phyloP scores from a whole-genome alignment of 78 protist genomes.

The Dictyostelium purpureum region DNA sequence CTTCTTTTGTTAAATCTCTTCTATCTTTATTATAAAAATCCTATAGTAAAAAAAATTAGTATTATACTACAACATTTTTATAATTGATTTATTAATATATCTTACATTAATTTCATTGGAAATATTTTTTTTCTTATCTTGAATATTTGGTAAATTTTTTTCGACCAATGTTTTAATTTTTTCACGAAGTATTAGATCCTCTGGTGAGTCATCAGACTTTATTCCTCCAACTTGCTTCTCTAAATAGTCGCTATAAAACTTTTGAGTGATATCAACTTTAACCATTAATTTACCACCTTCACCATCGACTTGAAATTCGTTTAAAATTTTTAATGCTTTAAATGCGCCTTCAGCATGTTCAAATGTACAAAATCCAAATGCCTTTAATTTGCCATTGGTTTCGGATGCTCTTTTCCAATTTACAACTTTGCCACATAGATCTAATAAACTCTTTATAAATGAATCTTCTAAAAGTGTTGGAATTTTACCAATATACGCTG shows the following conservation, averaged over 20 bases:
- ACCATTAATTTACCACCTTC: not conserved
- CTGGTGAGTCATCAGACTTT: not conserved
- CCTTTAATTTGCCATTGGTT: slow-evolving; percentile 47
- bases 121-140: slow-evolving; percentile 1
- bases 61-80: not conserved
- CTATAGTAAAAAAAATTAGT: not conserved
- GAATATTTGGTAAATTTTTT: not conserved
- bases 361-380: slow-evolving; percentile 72
- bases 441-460: slow-evolving; percentile 27
- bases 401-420: slow-evolving; percentile 75
- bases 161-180: slow-evolving; percentile 8
- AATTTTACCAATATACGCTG: slow-evolving; percentile 69
- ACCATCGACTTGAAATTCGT: slow-evolving; percentile 17
- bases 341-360: slow-evolving; percentile 68
- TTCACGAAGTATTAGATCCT: slow-evolving; percentile 1
- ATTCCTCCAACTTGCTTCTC: not conserved
- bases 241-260: slow-evolving; percentile 25
- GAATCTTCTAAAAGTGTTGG: slow-evolving; percentile 68
- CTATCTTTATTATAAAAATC: slow-evolving; percentile 47
- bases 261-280: slow-evolving; percentile 50
- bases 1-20: slow-evolving; percentile 40
- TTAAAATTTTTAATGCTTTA: slow-evolving; percentile 52
- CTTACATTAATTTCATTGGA: not conserved
- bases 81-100: not conserved
- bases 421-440: slow-evolving; percentile 42